Evolutionary conservation across 2,329 filamentous ascomycete species (phyloP), one percentile per base, ranked within the genome.

Genomic region (Colletotrichum gigasporum): DNA sequence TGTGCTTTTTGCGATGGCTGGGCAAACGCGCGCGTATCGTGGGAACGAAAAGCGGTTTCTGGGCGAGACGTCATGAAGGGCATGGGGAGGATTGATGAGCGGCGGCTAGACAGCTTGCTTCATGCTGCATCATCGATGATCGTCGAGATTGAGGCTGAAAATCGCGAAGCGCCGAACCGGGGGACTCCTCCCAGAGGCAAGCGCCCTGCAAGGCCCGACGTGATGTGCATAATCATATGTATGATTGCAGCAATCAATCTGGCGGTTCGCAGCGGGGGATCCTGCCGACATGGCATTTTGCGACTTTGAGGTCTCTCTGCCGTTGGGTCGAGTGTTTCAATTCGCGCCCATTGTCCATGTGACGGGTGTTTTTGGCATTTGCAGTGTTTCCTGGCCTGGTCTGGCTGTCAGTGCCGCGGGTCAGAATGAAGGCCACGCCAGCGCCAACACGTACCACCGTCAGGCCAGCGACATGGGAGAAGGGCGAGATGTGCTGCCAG

Each of bases 91-190:
- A 41, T 41, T 9, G 20, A 26, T 4, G 5, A 24, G 18, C 8
- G 16, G 44, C n/a, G 44, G 60, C 28, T 30, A 45, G 28, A 16
- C 35, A 37, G 26, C 35, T 24, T 37, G 20, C n/a, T n/a, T n/a
- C 8, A 16, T 5, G 35, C 5, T 10, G 26, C 20, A 16, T 30
- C n/a, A 60, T 42, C 12, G 32, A 22, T 26, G 54, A 54, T 32
- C 20, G 32, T 60, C 32, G 11, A 58, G 51, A 20, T 51, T 47
- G 41, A 53, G 61, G 61, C 61, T 61, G 47, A 61, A 16, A 35
- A 16, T 11, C 3, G 22, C 30, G 53, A 51, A 54, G 61, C 55
- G 47, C 47, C 26, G 30, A 42, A 47, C 39, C 39, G 47, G 60
- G 53, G 59, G 12, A 22, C 1, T 22, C 18, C 26, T 30, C 28